Evolutionary conservation across 163 green algal species (phyloP).

Genomic region (Coccomyxa subellipsoidea): DNA sequence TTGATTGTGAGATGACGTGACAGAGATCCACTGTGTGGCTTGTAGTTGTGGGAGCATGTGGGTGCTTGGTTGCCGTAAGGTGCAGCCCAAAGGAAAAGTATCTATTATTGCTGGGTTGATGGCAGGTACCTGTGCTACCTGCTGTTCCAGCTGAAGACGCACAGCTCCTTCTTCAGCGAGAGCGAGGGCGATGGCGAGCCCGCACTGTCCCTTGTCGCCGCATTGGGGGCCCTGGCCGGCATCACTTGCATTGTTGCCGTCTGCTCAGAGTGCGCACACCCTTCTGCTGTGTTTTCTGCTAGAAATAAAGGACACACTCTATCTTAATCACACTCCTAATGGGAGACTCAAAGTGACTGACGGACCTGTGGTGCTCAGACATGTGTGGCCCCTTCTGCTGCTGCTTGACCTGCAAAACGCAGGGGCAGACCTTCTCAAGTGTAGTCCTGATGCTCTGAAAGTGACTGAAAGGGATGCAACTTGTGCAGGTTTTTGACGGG

Average conservation of each 20-base stretch:
- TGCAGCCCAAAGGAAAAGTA: too few relatives aligned
- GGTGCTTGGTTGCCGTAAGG: too few relatives aligned
- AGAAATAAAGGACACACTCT: too few relatives aligned
- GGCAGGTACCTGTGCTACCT: constrained; percentile 76
- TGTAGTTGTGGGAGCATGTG: too few relatives aligned
- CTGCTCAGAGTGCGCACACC: constrained; percentile 44
- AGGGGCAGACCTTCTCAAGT: too few relatives aligned
- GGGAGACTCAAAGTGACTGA: neutral
- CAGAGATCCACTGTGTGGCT: too few relatives aligned
- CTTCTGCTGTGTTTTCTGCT: neutral
- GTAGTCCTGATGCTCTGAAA: neutral
- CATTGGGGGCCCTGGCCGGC: constrained; percentile 37
- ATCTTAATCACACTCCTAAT: too few relatives aligned
- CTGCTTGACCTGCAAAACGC: too few relatives aligned
- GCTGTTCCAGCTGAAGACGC: constrained; percentile 83
- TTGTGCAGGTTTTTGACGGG: constrained; percentile 67
- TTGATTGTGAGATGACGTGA: too few relatives aligned
- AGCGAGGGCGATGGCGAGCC: constrained; percentile 45
- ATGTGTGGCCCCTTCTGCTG: too few relatives aligned
- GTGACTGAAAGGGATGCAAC: too few relatives aligned
- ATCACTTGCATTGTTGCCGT: constrained; percentile 70
- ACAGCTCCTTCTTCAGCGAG: constrained; percentile 54
- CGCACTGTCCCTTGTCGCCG: constrained; percentile 56
- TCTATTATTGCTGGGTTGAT: neutral
- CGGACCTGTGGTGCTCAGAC: too few relatives aligned